Conservation (phyloP, 1,139 yeast genomes). For the Protomyces pachydermus region DNA sequence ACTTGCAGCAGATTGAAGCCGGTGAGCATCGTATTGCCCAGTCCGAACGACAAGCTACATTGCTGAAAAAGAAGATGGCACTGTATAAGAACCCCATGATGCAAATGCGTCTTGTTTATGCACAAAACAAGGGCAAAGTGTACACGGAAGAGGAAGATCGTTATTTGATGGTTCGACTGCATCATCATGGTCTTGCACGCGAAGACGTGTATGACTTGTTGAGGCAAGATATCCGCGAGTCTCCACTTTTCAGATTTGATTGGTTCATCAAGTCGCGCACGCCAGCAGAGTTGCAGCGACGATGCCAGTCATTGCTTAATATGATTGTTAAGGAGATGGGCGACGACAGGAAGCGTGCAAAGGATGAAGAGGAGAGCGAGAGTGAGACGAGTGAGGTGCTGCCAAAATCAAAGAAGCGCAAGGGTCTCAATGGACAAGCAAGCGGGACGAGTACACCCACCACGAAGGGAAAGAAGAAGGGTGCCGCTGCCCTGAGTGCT, state of each 20-base stretch:
- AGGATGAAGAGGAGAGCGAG: slow-evolving; percentile 9
- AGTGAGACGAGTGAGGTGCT: slow-evolving; percentile 10
- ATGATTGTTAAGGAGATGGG: slow-evolving; percentile 65
- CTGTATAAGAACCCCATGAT: slow-evolving; percentile 65
- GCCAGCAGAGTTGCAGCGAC: slow-evolving; percentile 73
- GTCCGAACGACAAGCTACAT: slow-evolving; percentile 58
- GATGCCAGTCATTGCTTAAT: slow-evolving; percentile 71
- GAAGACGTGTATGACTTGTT: slow-evolving; percentile 69
- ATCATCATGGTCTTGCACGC: slow-evolving; percentile 69
- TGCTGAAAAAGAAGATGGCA: slow-evolving; percentile 61
- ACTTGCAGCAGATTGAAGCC: slow-evolving; percentile 74
- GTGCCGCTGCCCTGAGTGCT: neutral
- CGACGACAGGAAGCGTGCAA: slow-evolving; percentile 3
- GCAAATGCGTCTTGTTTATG: slow-evolving; percentile 70
- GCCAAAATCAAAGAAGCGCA: neutral
- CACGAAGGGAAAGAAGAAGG: neutral
- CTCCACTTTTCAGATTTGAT: slow-evolving; percentile 77
- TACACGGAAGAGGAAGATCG: slow-evolving; percentile 85
- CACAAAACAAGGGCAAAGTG: slow-evolving; percentile 73
- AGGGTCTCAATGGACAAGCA: neutral
- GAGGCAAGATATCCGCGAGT: slow-evolving; percentile 65
- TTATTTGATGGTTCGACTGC: slow-evolving; percentile 65
- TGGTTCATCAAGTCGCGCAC: slow-evolving; percentile 86
- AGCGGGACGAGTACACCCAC: neutral
- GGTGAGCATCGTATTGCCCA: slow-evolving; percentile 77